phyloP scores from a whole-genome alignment of 106 monocot genomes.

The Dendrobium catenatum region DNA sequence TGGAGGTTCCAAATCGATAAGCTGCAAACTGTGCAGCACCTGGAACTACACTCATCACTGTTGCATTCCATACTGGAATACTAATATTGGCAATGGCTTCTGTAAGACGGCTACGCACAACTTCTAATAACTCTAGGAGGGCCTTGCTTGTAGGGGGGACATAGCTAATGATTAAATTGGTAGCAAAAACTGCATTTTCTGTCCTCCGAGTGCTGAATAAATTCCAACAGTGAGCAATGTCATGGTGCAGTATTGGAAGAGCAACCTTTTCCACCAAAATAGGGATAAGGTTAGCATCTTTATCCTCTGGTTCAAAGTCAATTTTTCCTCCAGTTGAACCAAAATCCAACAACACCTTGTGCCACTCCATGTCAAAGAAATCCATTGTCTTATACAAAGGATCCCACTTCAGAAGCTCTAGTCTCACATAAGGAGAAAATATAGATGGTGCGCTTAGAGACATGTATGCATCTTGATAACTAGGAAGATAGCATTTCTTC shows the following conservation, averaged over 20 bases:
- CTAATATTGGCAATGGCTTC: constrained; percentile 40
- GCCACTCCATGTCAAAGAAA: constrained; percentile 91
- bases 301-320: constrained; percentile 50
- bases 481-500: constrained; percentile 47
- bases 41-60: constrained; percentile 52
- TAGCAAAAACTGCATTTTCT: constrained; percentile 68
- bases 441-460: constrained; percentile 54
- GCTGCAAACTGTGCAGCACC: constrained; percentile 74
- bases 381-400: constrained; percentile 52
- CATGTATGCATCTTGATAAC: constrained; percentile 86
- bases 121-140: constrained; percentile 50
- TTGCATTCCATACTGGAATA: constrained; percentile 66
- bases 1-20: constrained; percentile 67
- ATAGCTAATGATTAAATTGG: constrained; percentile 62
- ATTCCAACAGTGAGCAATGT: constrained; percentile 85
- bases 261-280: constrained; percentile 86
- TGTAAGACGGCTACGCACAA: constrained; percentile 40
- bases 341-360: constrained; percentile 68
- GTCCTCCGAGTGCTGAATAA: constrained; percentile 69
- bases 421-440: constrained; percentile 83
- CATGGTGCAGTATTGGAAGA: constrained; percentile 80
- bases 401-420: constrained; percentile 96
- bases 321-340: constrained; percentile 30
- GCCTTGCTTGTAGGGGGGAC: constrained; percentile 54
- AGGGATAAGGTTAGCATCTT: constrained; percentile 74